Conservation (phyloP, 352 stramenopile species). For the Globisporangium viniferum region DNA sequence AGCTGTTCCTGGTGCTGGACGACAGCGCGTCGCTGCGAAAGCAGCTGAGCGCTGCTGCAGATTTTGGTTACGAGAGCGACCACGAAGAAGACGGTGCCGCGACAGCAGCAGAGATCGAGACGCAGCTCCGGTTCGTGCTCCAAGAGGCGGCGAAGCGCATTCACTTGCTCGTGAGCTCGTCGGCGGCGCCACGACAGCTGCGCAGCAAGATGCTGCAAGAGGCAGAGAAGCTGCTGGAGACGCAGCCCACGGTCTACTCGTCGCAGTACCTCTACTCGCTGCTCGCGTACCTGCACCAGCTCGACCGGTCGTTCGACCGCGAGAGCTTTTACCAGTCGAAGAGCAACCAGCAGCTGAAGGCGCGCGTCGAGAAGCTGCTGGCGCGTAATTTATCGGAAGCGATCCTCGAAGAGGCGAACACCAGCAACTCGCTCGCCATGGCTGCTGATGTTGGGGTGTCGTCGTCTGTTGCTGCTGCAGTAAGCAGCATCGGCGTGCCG, state of each 20-base stretch:
- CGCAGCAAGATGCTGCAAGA: conserved; percentile 40
- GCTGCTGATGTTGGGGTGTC: neutral
- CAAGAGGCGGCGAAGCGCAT: conserved; percentile 63
- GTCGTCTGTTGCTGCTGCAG: neutral
- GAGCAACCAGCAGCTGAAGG: conserved; percentile 48
- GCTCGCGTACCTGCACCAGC: conserved; percentile 56
- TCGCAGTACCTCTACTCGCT: conserved; percentile 58
- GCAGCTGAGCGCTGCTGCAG: conserved; percentile 15
- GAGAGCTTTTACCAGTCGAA: conserved; percentile 38
- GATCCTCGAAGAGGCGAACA: conserved; percentile 36
- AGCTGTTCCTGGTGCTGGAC: conserved; percentile 64
- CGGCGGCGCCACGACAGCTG: conserved; percentile 40
- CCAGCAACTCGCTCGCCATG: neutral
- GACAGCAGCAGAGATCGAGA: conserved; percentile 27
- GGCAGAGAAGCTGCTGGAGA: conserved; percentile 46
- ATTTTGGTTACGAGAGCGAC: conserved; percentile 6
- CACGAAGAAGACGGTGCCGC: conserved; percentile 21
- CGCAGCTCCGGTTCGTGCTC: conserved; percentile 54
- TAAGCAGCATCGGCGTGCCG: neutral
- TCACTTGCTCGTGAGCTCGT: conserved; percentile 42
- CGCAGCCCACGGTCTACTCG: conserved; percentile 47
- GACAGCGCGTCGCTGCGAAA: conserved; percentile 49
- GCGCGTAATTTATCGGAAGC: conserved; percentile 59
- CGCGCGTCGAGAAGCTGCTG: conserved; percentile 46
- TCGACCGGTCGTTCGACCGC: conserved; percentile 68